phyloP scores from a whole-genome alignment of 306 rosid species.

The Rubus idaeus region DNA sequence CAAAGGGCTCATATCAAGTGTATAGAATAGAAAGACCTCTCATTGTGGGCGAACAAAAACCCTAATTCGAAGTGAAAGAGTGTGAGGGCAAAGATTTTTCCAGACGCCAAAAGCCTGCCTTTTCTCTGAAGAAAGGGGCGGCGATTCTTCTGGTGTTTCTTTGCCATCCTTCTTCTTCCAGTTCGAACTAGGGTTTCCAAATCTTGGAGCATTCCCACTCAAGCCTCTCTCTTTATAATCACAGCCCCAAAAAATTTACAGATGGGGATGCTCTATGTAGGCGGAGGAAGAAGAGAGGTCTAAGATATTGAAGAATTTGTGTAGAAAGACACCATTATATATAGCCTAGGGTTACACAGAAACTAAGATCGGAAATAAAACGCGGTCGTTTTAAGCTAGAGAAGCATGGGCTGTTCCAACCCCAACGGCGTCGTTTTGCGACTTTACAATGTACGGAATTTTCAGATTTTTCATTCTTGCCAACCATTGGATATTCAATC shows the following conservation, averaged over 20 bases:
- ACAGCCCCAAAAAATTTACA: slow-evolving; percentile 34
- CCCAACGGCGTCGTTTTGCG: neutral
- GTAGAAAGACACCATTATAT: neutral
- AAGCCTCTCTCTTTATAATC: slow-evolving; percentile 89
- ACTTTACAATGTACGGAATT: no score
- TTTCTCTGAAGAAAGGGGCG: slow-evolving; percentile 30
- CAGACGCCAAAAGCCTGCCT: slow-evolving; percentile 49
- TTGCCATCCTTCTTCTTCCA: neutral
- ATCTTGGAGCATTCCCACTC: slow-evolving; percentile 38
- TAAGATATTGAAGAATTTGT: neutral
- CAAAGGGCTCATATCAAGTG: slow-evolving; percentile 81
- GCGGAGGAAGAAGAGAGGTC: neutral
- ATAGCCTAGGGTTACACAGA: neutral
- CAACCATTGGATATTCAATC: neutral
- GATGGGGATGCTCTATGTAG: neutral
- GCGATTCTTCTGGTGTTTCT: slow-evolving; percentile 21
- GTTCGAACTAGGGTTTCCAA: slow-evolving; percentile 20
- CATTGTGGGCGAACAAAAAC: slow-evolving; percentile 31
- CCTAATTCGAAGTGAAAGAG: slow-evolving; percentile 2
- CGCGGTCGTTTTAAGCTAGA: neutral
- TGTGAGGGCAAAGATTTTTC: slow-evolving; percentile 8
- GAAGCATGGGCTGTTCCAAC: no score
- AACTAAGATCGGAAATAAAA: neutral
- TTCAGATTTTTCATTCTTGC: neutral
- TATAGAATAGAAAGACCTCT: slow-evolving; percentile 41